Evolutionary conservation across 495 filamentous ascomycete species (phyloP), one percentile per base, ranked within the genome.

Genomic region (Endocarpon pusillum): DNA sequence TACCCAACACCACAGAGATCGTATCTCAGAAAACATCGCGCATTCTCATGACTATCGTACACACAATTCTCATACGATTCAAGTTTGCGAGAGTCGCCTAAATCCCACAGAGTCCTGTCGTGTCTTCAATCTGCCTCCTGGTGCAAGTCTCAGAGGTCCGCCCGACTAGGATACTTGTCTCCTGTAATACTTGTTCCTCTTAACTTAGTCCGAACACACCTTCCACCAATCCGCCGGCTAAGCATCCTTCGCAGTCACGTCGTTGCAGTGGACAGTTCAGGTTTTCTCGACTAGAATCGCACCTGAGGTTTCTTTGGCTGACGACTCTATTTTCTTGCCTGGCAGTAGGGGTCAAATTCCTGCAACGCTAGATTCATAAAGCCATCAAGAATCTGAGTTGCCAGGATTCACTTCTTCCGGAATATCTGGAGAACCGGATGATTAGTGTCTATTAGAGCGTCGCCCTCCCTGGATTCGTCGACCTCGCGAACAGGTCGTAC

Each of bases 401-500:
- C n/a, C n/a, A n/a, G n/a, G n/a, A n/a, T n/a, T n/a, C 28, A 5
- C 28, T 17, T 15, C 28, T 17, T 5, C 5, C 7, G 28, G 28
- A 31, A n/a, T n/a, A 5, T 14, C 5, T 31, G 5, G 5, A n/a
- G n/a, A n/a, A n/a, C 28, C 19, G 12, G 7, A 31, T 14, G 4
- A 17, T 31, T 17, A 14, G 7, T 31, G 5, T 14, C 5, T 7
- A 31, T 7, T 5, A 31, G 19, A 17, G 5, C 4, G 28, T 48
- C 46, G 47, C 47, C 47, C 47, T 42, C 44, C 21, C 47, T 51
- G 45, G 47, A 48, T 45, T 42, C 37, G 38, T 32, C 20, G 26
- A 32, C 36, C 21, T 21, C 27, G 16, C 34, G 34, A 28, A 19
- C 34, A 20, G 40, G 47, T 43, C 38, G 33, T 22, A 38, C 40